Percentiles rank a stretch among this genome's conserved stretches.
These are phyloP conservation scores for Globisporangium cederbergense DNA, from an alignment of 352 stramenopile species.

Conservation along the genomic window DNA sequence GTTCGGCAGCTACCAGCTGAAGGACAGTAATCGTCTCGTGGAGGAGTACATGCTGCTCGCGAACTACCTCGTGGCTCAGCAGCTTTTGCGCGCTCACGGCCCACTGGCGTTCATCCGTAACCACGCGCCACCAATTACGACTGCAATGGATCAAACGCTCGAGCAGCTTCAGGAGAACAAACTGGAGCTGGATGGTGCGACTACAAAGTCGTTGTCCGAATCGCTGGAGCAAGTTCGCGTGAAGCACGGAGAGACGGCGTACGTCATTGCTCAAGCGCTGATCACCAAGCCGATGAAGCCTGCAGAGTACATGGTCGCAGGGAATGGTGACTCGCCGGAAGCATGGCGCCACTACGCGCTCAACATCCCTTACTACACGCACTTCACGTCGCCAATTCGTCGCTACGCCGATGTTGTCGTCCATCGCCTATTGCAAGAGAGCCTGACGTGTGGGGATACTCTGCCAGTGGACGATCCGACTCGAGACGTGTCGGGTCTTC, in stretches of 20 bases:
- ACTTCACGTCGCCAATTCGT: slow-evolving; percentile 98
- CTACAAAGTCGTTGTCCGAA: slow-evolving; percentile 75
- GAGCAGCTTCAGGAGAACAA: slow-evolving; percentile 41
- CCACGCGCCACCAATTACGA: slow-evolving; percentile 75
- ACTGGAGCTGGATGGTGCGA: slow-evolving; percentile 81
- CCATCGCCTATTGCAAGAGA: slow-evolving; percentile 64
- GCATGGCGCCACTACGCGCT: slow-evolving; percentile 95
- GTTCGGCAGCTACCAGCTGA: slow-evolving; percentile 89
- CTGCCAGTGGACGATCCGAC: slow-evolving; percentile 5
- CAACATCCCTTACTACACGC: slow-evolving; percentile 97
- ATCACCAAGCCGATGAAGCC: slow-evolving; percentile 94
- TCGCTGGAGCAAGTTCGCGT: slow-evolving; percentile 80
- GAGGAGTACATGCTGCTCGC: slow-evolving; percentile 99
- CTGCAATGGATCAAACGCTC: slow-evolving; percentile 43
- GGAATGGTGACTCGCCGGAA: slow-evolving; percentile 53
- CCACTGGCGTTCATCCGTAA: slow-evolving; percentile 89
- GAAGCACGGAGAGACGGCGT: slow-evolving; percentile 70
- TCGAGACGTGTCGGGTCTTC: slow-evolving; percentile 24
- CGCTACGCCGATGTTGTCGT: slow-evolving; percentile 90
- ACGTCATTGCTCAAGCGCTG: slow-evolving; percentile 90
- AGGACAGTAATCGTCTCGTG: slow-evolving; percentile 93
- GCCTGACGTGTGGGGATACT: slow-evolving; percentile 21
- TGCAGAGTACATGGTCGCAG: slow-evolving; percentile 91
- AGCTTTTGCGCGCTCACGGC: slow-evolving; percentile 88
- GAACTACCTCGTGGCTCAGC: slow-evolving; percentile 97